Evolutionary conservation across 202 grass and related monocot species (phyloP).

Genomic region (Sporobolus alterniflorus): DNA sequence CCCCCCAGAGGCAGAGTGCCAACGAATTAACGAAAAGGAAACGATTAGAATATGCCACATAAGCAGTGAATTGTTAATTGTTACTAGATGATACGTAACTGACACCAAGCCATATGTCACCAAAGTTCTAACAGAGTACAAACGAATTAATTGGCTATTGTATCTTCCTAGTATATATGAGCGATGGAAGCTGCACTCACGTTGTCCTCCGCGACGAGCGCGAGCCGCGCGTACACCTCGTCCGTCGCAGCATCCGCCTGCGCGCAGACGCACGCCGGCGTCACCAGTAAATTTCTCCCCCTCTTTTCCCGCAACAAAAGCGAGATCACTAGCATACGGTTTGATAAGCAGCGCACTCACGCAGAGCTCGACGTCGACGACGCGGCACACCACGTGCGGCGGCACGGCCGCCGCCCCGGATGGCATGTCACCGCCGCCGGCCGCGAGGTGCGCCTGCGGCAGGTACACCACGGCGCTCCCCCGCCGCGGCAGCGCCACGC

Average conservation of each 20-base stretch:
- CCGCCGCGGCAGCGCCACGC: conserved; percentile 65
- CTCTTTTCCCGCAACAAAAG: not conserved
- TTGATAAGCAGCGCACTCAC: conserved; percentile 44
- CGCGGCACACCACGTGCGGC: conserved; percentile 68
- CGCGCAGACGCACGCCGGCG: not conserved
- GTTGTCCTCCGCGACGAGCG: conserved; percentile 59
- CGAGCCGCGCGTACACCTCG: conserved; percentile 87
- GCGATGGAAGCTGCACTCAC: conserved; percentile 28
- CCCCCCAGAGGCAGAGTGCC: not conserved
- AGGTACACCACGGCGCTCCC: conserved; percentile 87
- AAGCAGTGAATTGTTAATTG: no score
- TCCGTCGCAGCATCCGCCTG: conserved; percentile 89
- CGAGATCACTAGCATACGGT: not conserved
- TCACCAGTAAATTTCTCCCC: not conserved
- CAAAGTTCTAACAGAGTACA: no score
- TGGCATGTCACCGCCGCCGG: conserved; percentile 9
- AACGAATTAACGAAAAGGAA: not conserved
- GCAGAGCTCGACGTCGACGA: conserved; percentile 84
- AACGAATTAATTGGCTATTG: no score
- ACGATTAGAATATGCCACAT: no score
- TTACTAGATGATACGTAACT: no score
- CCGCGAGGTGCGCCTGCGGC: conserved; percentile 82
- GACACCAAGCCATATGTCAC: no score
- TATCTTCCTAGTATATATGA: no score
- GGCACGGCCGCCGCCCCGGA: conserved; percentile 37